These are phyloP conservation scores for Limnomonas spitsbergensis DNA, from an alignment of 139 green algal species.

Conservation along the genomic window DNA sequence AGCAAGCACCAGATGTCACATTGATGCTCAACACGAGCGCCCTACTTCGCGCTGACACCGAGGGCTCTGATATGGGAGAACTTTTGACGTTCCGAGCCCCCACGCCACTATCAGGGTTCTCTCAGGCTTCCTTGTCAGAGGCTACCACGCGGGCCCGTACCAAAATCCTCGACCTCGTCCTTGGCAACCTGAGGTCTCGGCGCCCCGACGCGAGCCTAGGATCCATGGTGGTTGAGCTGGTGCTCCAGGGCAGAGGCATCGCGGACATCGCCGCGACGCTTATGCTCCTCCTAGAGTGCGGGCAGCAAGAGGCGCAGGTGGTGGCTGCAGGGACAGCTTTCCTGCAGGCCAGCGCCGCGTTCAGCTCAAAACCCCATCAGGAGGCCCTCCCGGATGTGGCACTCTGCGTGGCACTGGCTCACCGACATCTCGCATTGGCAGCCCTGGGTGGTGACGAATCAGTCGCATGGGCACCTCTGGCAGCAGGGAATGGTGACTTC, in stretches of 20 bases:
- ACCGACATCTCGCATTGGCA: background rate
- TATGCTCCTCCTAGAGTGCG: background rate
- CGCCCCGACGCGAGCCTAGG: background rate
- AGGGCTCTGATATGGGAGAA: background rate
- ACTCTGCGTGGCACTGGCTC: background rate
- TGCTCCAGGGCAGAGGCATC: background rate
- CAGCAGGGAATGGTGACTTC: background rate
- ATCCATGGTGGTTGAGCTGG: background rate
- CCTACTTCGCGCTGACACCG: background rate
- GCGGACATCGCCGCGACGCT: background rate
- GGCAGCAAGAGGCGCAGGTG: background rate
- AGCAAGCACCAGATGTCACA: background rate
- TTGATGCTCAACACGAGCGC: background rate
- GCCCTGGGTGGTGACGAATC: background rate
- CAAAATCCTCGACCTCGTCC: background rate
- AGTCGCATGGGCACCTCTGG: background rate
- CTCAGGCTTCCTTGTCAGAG: background rate
- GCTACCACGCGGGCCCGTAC: background rate
- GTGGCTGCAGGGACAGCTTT: background rate
- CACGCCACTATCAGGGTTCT: background rate
- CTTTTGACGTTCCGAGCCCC: background rate
- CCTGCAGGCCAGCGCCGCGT: background rate
- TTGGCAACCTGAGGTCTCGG: background rate
- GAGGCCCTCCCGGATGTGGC: background rate
- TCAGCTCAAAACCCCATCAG: background rate